Evolutionary conservation across 805 yeast species (phyloP), one percentile per base, ranked within the genome.

Genomic region (Ogataea philodendri): DNA sequence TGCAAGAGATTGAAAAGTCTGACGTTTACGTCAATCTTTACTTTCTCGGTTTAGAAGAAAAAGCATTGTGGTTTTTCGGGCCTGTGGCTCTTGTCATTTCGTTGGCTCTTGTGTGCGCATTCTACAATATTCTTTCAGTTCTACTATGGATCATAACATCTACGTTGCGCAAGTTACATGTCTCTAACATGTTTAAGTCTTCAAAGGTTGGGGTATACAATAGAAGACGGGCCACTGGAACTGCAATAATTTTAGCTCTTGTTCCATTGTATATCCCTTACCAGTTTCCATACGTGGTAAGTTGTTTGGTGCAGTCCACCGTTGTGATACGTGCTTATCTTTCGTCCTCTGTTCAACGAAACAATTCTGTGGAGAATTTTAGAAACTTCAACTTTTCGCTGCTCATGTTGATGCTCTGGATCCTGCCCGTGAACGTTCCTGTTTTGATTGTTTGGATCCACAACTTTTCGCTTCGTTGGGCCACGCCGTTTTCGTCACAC

Each of bases 401-500:
- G 2, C 55, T 84, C 18, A 59, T 85, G 52, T 49, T 87, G 36
- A 74, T 87, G 81, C 42, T 84, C 7, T 83, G 95, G 83, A 69
- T 85, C 7, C 59, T 85, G 4, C 95, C 95, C 0, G 76, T 87
- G 14, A 83, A 83, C 49, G 65, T 80, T 1, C 96, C 96, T 0
- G 77, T 84, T 2, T 55, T 88, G 18, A 66, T 87, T 39, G 96
- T 88, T 1, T 87, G 88, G 67, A 63, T 84, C 21, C 95, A 85
- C 51, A 84, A 88, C 51, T 66, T 87, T 40, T 71, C 83, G 1
- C 70, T 86, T 13, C 75, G 71, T 46, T 85, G 95, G 95, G 73
- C 70, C 37, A 84, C 93, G 0, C 88, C 95, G 11, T 87, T 87
- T 52, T 75, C 84, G 5, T 82, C 95, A 0, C 95, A 87, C 56